Evolutionary conservation across 495 filamentous ascomycete genomes (phyloP), one percentile per base, ranked within the genome.

Genomic region (Penicillium tannophilum): DNA sequence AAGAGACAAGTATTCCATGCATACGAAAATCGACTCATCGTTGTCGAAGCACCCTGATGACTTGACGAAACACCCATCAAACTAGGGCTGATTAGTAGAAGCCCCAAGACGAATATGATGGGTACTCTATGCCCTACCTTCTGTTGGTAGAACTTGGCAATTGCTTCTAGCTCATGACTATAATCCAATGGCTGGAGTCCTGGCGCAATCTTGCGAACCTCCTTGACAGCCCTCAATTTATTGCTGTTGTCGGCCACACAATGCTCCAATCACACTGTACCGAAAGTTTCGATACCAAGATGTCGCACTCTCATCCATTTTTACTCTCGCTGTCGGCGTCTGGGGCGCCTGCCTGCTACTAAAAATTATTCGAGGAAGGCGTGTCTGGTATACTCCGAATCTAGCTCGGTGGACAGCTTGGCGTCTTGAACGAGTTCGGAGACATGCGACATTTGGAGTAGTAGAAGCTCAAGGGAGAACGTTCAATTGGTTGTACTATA

Each of bases 121-220:
- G 56, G 17, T 51, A 24, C 17, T 56, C 41, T 19, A 28, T 9
- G 33, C 20, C 52, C 36, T 63, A 59, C 60, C 39, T 46, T 71
- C 43, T 56, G 31, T 20, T 74, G 72, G 1, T 76, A 80, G 59
- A 80, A 78, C 55, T 73, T 79, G 33, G 66, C 63, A 44, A 76
- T 73, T 8, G 74, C 75, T 60, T 79, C 76, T 11, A 79, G 50
- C 49, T 80, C 77, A 4, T 68, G 63, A 30, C 57, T 60, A 36
- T 72, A 76, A 39, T 72, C 60, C 23, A 70, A 42, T 10, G 12
- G 2, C 39, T 51, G 39, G 12, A 35, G 11, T 12, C 43, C 31
- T 11, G 35, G 46, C 7, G n/a, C 46, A 10, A 44, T 41, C 41
- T 49, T 60, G 42, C 55, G 55, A 36, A 64, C 45, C 50, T 61